Evolutionary conservation across 306 rosid genomes (phyloP), one percentile per base, ranked within the genome.

Genomic region (Ziziphus jujuba): DNA sequence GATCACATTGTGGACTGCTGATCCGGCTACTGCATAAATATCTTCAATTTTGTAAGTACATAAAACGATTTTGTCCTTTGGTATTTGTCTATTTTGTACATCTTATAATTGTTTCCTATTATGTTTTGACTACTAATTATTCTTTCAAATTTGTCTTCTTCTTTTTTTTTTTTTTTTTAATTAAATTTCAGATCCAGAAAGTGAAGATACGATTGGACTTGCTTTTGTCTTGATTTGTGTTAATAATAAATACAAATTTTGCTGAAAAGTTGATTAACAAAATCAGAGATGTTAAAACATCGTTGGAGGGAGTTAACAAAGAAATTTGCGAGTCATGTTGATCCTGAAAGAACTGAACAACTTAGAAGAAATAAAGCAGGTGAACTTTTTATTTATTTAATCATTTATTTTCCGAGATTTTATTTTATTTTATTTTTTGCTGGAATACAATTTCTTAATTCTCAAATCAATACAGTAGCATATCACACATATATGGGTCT

Each of bases 351-450:
- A 59, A 61, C 76, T 16, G 85, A 76, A 72, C 65, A 76, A 45
- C 72, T 89, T 56, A 80, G 23, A 55, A 84, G 76, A 68, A 82
- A 84, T 34, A 89, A 80, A 80, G 51, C 72, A 75, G 90, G 96
- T 89, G 76, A 59, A n/a, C 53, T 59, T 67, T 47, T 65, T 40
- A n/a, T n/a, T 55, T 47, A 10, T 57, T 73, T 56, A 23, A 51
- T 9, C 11, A 33, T 31, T 28, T 28, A 28, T 28, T 28, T 28
- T n/a, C n/a, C n/a, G n/a, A n/a, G n/a, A n/a, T n/a, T n/a, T n/a
- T n/a, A n/a, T n/a, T n/a, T n/a, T n/a, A n/a, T n/a, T n/a, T 28
- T 28, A 28, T 28, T 28, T 28, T 28, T 28, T 28, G n/a, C n/a
- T n/a, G n/a, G n/a, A n/a, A n/a, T 28, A 28, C 4, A 28, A 28